Percentiles rank a stretch among this genome's conserved stretches.
Evolutionary conservation across 2,329 filamentous ascomycete genomes (phyloP).

Genomic region (Alternaria triticina): DNA sequence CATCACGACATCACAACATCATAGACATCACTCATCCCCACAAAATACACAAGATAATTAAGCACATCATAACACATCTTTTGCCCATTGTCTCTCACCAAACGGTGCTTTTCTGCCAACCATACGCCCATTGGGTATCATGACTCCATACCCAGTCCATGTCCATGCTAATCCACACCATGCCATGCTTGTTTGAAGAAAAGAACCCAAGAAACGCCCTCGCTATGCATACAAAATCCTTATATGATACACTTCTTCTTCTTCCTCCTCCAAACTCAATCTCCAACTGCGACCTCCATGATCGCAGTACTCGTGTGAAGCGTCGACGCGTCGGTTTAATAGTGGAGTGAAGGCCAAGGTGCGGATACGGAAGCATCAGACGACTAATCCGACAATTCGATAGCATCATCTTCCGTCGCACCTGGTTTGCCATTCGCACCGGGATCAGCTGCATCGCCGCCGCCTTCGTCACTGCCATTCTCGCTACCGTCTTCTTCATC

Average conservation of each 20-base stretch:
- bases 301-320: no score
- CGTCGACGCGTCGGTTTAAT: background rate
- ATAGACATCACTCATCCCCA: no score
- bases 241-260: background rate
- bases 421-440: conserved; percentile 15
- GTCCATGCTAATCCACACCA: background rate
- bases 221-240: background rate
- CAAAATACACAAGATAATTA: no score
- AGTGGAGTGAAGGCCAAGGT: background rate
- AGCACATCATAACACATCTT: no score
- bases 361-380: background rate
- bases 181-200: background rate
- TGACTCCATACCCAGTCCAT: background rate
- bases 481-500: conserved; percentile 18
- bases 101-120: no score
- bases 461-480: conserved; percentile 4
- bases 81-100: no score
- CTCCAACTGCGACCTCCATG: background rate
- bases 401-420: conserved; percentile 42
- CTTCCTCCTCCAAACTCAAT: background rate
- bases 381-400: conserved; percentile 41
- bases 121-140: background rate
- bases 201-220: background rate
- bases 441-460: background rate
- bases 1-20: no score